A percentile compares a stretch with the other conserved stretches of the same genome.
Evolutionary conservation across 108 stramenopile species (phyloP).

Genomic region (Pseudonitzschia pungens): DNA sequence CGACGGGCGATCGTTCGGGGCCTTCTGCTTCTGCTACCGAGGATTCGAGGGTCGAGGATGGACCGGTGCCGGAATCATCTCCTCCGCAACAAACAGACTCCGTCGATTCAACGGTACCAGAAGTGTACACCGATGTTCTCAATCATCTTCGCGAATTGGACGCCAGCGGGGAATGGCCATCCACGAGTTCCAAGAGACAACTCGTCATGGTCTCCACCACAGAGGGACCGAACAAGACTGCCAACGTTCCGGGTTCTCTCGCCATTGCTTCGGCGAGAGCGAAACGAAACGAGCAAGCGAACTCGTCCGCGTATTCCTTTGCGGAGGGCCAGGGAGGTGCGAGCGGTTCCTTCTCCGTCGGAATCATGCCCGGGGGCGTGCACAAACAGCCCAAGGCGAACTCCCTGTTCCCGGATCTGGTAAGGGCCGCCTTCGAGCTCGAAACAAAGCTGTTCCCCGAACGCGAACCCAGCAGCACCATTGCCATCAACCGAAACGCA

Average conservation of each 20-base stretch:
- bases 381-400: conserved; percentile 81
- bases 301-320: conserved; percentile 67
- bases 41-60: background rate
- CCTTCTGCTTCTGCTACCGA: background rate
- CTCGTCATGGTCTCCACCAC: conserved; percentile 70
- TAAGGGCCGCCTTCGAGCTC: conserved; percentile 83
- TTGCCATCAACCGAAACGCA: conserved; percentile 97
- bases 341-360: conserved; percentile 77
- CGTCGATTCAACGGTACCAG: conserved; percentile 59
- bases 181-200: conserved; percentile 72
- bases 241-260: conserved; percentile 29
- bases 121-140: conserved; percentile 54
- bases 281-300: conserved; percentile 34
- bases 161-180: conserved; percentile 67
- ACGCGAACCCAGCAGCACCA: conserved; percentile 87
- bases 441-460: conserved; percentile 71
- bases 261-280: conserved; percentile 48
- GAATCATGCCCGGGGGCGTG: conserved; percentile 74
- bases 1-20: background rate
- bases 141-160: conserved; percentile 59
- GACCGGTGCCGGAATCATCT: background rate
- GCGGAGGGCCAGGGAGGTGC: conserved; percentile 72
- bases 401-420: conserved; percentile 87
- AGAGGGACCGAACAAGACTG: background rate
- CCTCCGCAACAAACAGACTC: background rate